Conservation (phyloP, 257 asterid genomes). For the Phtheirospermum japonicum region DNA sequence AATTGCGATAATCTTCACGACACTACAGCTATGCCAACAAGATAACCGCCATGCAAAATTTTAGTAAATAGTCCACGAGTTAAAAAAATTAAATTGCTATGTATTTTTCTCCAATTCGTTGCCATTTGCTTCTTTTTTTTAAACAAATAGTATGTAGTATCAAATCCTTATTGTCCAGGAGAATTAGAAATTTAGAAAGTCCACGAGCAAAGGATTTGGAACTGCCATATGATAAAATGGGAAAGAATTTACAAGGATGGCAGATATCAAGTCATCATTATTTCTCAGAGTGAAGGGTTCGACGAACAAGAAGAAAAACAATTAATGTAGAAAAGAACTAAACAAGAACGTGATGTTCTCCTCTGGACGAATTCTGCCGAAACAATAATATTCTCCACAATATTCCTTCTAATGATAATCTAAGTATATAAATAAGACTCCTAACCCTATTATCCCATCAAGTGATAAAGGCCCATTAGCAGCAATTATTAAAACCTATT, state of each 20-base stretch:
- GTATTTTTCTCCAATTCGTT: background rate
- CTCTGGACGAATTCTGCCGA: too few species aligned
- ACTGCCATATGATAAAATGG: background rate
- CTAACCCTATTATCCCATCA: too few species aligned
- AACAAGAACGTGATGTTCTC: too few species aligned
- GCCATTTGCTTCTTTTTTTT: background rate
- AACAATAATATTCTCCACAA: too few species aligned
- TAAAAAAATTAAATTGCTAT: background rate
- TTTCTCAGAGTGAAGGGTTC: background rate
- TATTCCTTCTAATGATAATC: too few species aligned
- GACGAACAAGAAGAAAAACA: too few species aligned
- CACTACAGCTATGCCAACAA: background rate
- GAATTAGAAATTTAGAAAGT: background rate
- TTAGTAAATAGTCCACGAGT: background rate
- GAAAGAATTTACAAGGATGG: background rate
- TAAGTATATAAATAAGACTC: too few species aligned
- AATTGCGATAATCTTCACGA: constrained; percentile 7
- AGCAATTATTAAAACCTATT: too few species aligned
- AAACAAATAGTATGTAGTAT: background rate
- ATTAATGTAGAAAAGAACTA: too few species aligned
- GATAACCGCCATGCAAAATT: background rate
- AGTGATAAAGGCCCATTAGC: too few species aligned
- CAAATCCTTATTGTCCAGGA: background rate
- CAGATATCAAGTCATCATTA: background rate
- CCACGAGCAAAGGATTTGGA: background rate